Evolutionary conservation across 2,329 filamentous ascomycete species (phyloP).

Genomic region (Diaporthe citrichinensis): DNA sequence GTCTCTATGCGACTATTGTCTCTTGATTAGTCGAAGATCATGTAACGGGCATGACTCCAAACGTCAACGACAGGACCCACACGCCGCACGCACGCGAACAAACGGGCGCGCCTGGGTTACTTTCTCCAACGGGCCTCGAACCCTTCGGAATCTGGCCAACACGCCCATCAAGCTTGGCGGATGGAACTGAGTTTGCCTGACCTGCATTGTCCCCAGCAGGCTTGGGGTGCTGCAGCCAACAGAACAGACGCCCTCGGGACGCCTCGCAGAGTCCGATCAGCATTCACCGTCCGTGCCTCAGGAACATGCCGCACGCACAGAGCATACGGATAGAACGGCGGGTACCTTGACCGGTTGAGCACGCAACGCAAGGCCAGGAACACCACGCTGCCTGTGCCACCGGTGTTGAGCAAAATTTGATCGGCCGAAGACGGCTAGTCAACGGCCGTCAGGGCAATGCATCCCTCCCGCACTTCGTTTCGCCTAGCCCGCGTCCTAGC

Average conservation of each 20-base stretch:
- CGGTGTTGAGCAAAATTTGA: conserved; percentile 27
- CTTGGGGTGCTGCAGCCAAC: conserved; percentile 15
- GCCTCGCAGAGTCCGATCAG: conserved; percentile 17
- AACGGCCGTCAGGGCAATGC: conserved; percentile 12
- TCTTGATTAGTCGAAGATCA: conserved; percentile 13
- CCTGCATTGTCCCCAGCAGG: conserved; percentile 4
- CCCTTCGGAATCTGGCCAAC: conserved; percentile 9
- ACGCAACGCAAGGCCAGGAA: conserved; percentile 2
- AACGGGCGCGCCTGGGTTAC: background rate
- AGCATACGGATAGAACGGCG: conserved; percentile 4
- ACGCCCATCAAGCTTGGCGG: background rate
- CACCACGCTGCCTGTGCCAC: background rate
- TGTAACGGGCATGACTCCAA: conserved; percentile 16
- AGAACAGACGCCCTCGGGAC: conserved; percentile 8
- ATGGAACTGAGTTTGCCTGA: background rate
- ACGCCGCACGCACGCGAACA: conserved; percentile 5
- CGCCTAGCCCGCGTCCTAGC: conserved; percentile 11
- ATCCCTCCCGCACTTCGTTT: conserved; percentile 27
- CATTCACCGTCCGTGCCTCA: conserved; percentile 25
- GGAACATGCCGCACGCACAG: conserved; percentile 26
- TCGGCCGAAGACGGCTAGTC: conserved; percentile 24
- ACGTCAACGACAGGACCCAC: background rate
- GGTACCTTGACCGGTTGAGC: conserved; percentile 4
- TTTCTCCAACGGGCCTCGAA: background rate
- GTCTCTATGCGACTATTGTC: background rate